Evolutionary conservation across 2,329 filamentous ascomycete genomes (phyloP), one percentile per base, ranked within the genome.

Genomic region (Verruconis gallopava): DNA sequence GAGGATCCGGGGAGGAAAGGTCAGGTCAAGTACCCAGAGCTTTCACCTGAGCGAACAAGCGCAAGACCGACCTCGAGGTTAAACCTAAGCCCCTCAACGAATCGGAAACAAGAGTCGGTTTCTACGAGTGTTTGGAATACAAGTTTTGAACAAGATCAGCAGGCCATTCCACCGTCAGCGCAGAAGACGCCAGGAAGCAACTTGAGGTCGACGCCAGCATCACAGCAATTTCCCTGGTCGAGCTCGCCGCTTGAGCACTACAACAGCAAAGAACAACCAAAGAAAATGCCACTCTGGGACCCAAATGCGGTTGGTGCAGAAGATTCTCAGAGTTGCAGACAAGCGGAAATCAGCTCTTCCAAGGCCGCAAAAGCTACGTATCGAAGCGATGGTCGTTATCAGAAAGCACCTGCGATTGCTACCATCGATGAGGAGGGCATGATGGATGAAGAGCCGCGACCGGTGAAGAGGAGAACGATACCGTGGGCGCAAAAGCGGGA

Each of bases 401-500:
- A 39, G 21, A 11, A 40, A 18, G 50, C 59, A 1, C n/a, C 25
- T 30, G 38, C 59, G 30, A 75, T 54, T 62, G 2, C 62, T 63
- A 0, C 49, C 56, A 5, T 58, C 59, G 3, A 57, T 56, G 13
- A 54, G 58, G 47, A 43, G 4, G 51, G 25, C 9, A 9, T n/a
- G 25, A n/a, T 9, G 6, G 25, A 56, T 2, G 53, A 56, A 3
- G 60, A 56, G 9, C 56, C 58, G 4, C 63, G 66, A 12, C 25
- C 25, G 6, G 25, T n/a, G 25, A 30, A 30, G 25, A 85, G 82
- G 60, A 76, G 76, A 50, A 73, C 66, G 3, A 55, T 91, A 12
- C 83, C 83, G n/a, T 76, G 71, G 60, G 53, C 62, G 28, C 53
- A 67, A 20, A 56, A 68, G 38, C 57, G 63, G 53, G 50, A 55